phyloP scores from a whole-genome alignment of 306 rosid species.

The Neltuma alba region DNA sequence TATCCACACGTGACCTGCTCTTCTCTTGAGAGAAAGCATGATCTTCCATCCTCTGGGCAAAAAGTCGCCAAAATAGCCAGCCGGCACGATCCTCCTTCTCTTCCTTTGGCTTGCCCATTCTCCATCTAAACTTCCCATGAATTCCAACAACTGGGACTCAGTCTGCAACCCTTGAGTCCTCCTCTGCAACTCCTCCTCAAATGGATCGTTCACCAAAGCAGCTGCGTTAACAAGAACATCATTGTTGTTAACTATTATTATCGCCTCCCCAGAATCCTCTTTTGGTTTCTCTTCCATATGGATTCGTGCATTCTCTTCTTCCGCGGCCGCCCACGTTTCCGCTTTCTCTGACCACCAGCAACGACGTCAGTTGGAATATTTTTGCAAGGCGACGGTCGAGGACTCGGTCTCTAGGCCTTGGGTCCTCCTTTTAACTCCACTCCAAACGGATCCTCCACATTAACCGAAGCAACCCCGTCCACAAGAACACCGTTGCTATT shows the following conservation, averaged over 20 bases:
- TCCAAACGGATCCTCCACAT: conserved; percentile 3
- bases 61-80: conserved; percentile 45
- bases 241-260: conserved; percentile 24
- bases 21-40: conserved; percentile 54
- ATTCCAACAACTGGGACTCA: conserved; percentile 54
- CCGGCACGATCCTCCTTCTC: conserved; percentile 70
- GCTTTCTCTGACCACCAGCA: conserved; percentile 32
- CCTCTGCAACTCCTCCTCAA: conserved; percentile 58
- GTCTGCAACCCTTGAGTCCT: conserved; percentile 65
- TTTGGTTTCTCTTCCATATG: conserved; percentile 21
- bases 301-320: conserved; percentile 41
- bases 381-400: background rate
- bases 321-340: conserved; percentile 84
- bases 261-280: conserved; percentile 23
- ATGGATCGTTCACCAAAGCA: conserved; percentile 52
- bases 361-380: conserved; percentile 24
- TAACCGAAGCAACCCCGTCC: background rate
- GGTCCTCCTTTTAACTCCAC: conserved; percentile 19
- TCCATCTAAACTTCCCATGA: conserved; percentile 59
- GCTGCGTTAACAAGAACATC: conserved; percentile 43
- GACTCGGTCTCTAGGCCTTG: conserved; percentile 26
- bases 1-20: conserved; percentile 46
- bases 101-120: conserved; percentile 71
- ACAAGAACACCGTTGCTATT: conserved; percentile 5
- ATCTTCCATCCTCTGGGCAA: conserved; percentile 72